Evolutionary conservation across 257 asterid species (phyloP).

Genomic region (Nicotiana knightiana): DNA sequence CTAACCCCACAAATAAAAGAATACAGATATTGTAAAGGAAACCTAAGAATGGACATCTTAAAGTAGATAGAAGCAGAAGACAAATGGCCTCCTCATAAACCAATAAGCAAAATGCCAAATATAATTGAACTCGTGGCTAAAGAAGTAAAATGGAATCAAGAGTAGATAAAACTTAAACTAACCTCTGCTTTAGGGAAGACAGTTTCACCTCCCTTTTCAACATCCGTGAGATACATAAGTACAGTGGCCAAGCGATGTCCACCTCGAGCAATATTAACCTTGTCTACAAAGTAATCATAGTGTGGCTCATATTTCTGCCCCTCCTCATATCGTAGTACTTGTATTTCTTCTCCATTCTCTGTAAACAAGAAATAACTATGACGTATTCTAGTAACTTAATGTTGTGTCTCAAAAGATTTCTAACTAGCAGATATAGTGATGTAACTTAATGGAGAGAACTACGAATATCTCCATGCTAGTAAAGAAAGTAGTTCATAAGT

Average conservation of each 20-base stretch:
- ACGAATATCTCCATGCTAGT: background rate
- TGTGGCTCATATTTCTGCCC: slow-evolving; percentile 96
- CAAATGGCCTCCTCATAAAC: background rate
- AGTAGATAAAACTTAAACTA: slow-evolving; percentile 18
- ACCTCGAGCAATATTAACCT: slow-evolving; percentile 79
- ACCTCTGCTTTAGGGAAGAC: slow-evolving; percentile 96
- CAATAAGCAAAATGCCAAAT: background rate
- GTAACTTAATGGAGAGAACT: background rate
- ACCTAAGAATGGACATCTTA: background rate
- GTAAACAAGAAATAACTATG: slow-evolving; percentile 14
- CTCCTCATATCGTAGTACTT: slow-evolving; percentile 81
- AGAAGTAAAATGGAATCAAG: background rate
- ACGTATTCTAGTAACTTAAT: background rate
- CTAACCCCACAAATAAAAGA: background rate
- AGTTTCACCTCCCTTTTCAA: slow-evolving; percentile 92
- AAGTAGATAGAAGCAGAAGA: background rate
- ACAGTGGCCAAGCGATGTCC: slow-evolving; percentile 92
- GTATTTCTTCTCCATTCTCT: slow-evolving; percentile 96
- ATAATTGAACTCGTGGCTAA: background rate
- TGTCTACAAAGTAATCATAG: slow-evolving; percentile 72
- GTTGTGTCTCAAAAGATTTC: background rate
- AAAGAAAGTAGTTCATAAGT: background rate
- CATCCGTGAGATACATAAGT: slow-evolving; percentile 87
- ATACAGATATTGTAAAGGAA: background rate
- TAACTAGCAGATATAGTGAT: background rate